Base-by-base conservation (phyloP, 768 basidiomycete species). In the Sporobolomyces pararoseus region DNA sequence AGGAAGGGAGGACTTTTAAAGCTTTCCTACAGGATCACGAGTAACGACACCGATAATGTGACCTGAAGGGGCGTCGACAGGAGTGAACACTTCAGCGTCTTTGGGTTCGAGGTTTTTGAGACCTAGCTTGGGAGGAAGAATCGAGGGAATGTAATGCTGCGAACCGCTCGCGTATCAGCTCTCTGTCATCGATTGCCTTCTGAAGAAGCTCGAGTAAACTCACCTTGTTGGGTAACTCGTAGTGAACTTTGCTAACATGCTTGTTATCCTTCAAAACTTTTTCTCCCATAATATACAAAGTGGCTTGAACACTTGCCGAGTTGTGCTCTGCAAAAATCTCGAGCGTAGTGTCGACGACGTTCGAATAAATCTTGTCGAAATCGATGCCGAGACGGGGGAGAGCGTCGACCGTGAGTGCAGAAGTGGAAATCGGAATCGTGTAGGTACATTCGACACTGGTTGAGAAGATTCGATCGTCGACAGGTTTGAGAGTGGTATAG, bases 101-200 rank as follows among this genome's bases (percentile, higher is more conserved):
- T 84, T 82, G 68, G 66, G 81, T 73, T 55, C 79, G 75, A 74
- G 77, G 79, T 70, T 82, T 78, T 71, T 79, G 69, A 64, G 39
- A 14, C 85, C 86, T 23, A 75, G 72, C n/a, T 49, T 29, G 86
- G 91, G 88, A 21, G 59, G 59, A 4, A 61, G 46, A 78, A 90
- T 86, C 54, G 93, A 90, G 0, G 90, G 89, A 74, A 96, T 85
- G 79, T 95, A 97, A 78, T 96, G 94, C 81, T 93, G 91, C 83
- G 31, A 23, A n/a, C n/a, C n/a, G n/a, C n/a, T n/a, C n/a, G n/a
- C n/a, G 39, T 42, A 42, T 42, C 39, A 42, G 39, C 17, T n/a
- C n/a, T n/a, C n/a, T n/a, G n/a, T n/a, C n/a, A n/a, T n/a, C n/a
- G n/a, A n/a, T n/a, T n/a, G n/a, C n/a, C n/a, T n/a, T n/a, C n/a